Evolutionary conservation across 148 eudicot species (phyloP), one percentile per base, ranked within the genome.

Genomic region (Selenicereus undatus): DNA sequence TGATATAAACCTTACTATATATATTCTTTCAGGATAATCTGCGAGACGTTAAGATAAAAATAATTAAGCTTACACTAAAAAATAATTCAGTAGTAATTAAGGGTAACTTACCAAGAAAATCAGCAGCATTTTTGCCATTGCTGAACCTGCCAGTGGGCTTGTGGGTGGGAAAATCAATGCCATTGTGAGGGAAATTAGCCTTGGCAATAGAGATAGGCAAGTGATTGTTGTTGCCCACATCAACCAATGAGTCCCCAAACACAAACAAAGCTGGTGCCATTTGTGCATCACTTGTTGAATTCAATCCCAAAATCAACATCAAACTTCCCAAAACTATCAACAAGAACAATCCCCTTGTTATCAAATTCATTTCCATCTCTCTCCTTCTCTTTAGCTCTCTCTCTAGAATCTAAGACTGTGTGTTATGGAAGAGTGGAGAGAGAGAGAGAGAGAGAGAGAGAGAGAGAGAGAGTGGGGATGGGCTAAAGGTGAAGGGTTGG

Each of bases 111-210:
- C 99, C 99, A 32, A 93, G 68, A 71, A 95, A 84, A 87, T 95
- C 99, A n/a, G 97, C 99, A 27, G 92, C 86, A 74, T 95, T 95
- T 70, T 89, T 91, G 89, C 99, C 99, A 70, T 95, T 95, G 64
- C 88, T 77, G 80, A 95, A 95, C 42, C 99, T 80, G 4, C 97
- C 99, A 58, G 97, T 95, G 16, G 97, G 72, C 76, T 86, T 89
- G 20, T 87, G 83, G 21, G 88, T 83, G 5, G 97, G 89, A 82
- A 70, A 93, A 78, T 95, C 99, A 39, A 92, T 24, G 22, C 99
- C 99, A 84, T 95, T 92, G 83, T 93, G 91, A 6, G 93, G 94
- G 20, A 93, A 91, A 84, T 95, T 74, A 21, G 99, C 97, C 82
- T 93, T 93, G 10, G 87, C 82, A 56, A 92, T n/a, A n/a, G 97